Conservation (phyloP, 305 asterid genomes). For the Fraxinus albicans region DNA sequence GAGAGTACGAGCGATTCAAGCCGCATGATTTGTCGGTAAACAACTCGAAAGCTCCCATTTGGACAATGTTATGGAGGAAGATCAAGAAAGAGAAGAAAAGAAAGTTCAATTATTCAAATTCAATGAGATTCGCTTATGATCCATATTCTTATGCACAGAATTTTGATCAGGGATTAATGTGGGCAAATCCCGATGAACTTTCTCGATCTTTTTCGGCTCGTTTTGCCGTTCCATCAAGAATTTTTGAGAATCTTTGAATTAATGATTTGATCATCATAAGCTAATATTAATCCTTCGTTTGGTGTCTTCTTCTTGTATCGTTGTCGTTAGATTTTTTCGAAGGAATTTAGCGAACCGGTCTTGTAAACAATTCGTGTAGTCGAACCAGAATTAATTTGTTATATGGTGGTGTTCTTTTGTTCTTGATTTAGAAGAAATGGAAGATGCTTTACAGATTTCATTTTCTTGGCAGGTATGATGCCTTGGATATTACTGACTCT, state of each 20-base stretch:
- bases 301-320: not conserved
- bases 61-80: conserved; percentile 65
- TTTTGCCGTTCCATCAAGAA: conserved; percentile 65
- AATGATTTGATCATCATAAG: conserved; percentile 22
- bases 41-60: conserved; percentile 42
- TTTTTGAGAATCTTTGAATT: conserved; percentile 38
- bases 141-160: conserved; percentile 62
- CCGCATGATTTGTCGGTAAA: conserved; percentile 7
- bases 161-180: conserved; percentile 53
- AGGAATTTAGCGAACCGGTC: not conserved
- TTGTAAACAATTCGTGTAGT: not conserved
- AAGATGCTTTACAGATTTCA: conserved; percentile 27
- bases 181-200: conserved; percentile 48
- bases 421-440: conserved; percentile 38
- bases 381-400: not conserved
- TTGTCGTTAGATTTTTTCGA: not conserved
- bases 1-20: conserved; percentile 35
- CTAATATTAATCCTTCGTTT: not conserved
- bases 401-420: not conserved
- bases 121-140: conserved; percentile 60
- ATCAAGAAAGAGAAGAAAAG: conserved; percentile 58
- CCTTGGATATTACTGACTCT: not conserved
- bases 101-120: conserved; percentile 27
- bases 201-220: conserved; percentile 72
- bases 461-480: not conserved